Base-by-base conservation (phyloP, 2,329 filamentous ascomycete genomes). In the Curvularia verruculosa region DNA sequence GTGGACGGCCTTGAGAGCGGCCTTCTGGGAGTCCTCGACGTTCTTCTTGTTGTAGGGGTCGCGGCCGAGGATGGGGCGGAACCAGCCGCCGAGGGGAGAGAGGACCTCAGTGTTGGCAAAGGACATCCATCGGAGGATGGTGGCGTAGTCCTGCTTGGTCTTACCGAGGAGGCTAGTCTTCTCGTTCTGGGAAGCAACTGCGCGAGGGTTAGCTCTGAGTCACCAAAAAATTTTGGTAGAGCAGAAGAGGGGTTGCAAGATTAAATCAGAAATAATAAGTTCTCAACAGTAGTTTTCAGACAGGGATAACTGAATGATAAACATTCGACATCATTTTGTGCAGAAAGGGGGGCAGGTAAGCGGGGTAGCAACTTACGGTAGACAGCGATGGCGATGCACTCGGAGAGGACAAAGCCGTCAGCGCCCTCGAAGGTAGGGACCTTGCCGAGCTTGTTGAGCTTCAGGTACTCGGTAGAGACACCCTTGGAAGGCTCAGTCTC, bases 91-190 rank as follows among this genome's bases (percentile, higher is more conserved):
- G 68, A 98, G 81, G 66, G 81, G 78, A 65, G 86, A 79, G 68
- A 96, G 84, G 74, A 97, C 78, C 84, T 99, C 94, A 59, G 82
- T 79, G 88, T 98, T 99, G 87, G 89, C 90, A 83, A 89, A 98
- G 67, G 94, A 98, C 89, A 97, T 88, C 95, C 95, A 99, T 82
- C 90, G 91, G 78, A 99, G 85, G 81, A 99, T 99, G 70, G 93
- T 93, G 73, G 95, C 95, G 81, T 98, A 92, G 88, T 99, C 95
- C 85, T 99, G 94, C 90, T 99, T 99, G 83, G 93, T 99, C 89
- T 98, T 98, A 78, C 95, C 95, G 73, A 99, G 88, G 68, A 99
- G 92, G 71, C 92, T 96, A 74, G 95, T 99, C 90, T 98, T 98
- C 89, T 98, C 95, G 81, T 99, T 99, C 84, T 99, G 95, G 72